Conservation (phyloP, 2,329 filamentous ascomycete genomes). For the Cordyceps cateniannulata region DNA sequence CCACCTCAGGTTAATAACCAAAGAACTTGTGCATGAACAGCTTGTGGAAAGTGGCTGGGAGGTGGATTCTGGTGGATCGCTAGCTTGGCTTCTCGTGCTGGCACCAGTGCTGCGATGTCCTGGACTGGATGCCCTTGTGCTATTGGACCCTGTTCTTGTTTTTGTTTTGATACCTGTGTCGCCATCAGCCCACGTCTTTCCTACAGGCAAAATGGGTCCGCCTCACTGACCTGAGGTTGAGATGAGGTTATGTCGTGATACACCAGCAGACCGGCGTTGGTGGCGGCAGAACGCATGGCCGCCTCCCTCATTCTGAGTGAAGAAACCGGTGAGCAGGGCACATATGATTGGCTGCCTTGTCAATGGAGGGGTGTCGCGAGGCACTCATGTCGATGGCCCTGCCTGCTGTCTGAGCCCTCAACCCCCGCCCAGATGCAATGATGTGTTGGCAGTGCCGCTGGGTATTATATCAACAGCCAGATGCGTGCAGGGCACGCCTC, state of each 20-base stretch:
- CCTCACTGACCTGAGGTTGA: constrained; percentile 1
- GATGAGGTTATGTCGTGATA: constrained; percentile 9
- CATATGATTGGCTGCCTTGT: constrained; percentile 10
- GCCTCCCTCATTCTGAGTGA: neutral
- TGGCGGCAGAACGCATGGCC: constrained; percentile 7
- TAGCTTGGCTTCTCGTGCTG: constrained; percentile 4
- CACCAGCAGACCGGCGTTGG: neutral
- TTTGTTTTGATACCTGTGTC: constrained; percentile 4
- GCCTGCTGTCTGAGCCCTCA: constrained; percentile 9
- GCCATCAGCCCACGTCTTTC: constrained; percentile 1
- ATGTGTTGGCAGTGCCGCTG: constrained; percentile 14
- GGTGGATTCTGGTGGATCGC: constrained; percentile 11
- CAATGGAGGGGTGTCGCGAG: constrained; percentile 10
- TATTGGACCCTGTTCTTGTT: constrained; percentile 10
- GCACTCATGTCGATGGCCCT: neutral
- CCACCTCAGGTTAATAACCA: constrained; percentile 4
- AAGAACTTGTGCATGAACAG: constrained; percentile 11
- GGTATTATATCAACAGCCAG: constrained; percentile 8
- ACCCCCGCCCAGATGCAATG: constrained; percentile 14
- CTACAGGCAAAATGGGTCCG: neutral
- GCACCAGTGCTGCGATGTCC: neutral
- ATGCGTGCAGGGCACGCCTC: neutral
- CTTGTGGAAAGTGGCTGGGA: constrained; percentile 11
- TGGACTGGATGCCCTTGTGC: neutral
- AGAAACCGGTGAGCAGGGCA: constrained; percentile 12